phyloP scores from a whole-genome alignment of 2,329 filamentous ascomycete species.

The Penicillium polonicum region DNA sequence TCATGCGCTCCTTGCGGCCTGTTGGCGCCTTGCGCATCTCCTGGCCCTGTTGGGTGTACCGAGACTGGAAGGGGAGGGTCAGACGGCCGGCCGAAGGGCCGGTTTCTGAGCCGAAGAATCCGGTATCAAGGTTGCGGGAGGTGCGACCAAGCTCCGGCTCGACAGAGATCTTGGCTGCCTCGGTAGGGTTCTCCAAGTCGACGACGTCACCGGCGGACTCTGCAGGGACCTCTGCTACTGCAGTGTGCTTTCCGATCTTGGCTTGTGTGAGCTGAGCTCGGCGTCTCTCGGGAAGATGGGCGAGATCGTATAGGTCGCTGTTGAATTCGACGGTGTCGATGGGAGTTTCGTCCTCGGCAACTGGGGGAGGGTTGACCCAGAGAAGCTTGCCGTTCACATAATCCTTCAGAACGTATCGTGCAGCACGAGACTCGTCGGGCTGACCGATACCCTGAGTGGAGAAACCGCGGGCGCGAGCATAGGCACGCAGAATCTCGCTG shows the following conservation, averaged over 20 bases:
- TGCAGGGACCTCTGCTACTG: slow-evolving; percentile 19
- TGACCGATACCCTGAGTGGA: slow-evolving; percentile 84
- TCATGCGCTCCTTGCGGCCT: slow-evolving; percentile 74
- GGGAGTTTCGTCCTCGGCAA: slow-evolving; percentile 33
- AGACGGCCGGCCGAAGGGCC: slow-evolving; percentile 62
- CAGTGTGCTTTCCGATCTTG: slow-evolving; percentile 44
- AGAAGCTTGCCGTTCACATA: slow-evolving; percentile 96
- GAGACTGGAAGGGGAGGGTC: slow-evolving; percentile 80
- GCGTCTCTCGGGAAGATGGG: slow-evolving; percentile 78
- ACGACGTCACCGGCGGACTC: slow-evolving; percentile 31
- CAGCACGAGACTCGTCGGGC: slow-evolving; percentile 89
- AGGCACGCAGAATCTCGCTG: slow-evolving; percentile 79
- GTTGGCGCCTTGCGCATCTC: slow-evolving; percentile 72
- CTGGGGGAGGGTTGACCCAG: slow-evolving; percentile 83
- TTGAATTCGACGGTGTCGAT: slow-evolving; percentile 80
- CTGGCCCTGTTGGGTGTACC: slow-evolving; percentile 78
- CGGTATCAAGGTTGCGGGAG: slow-evolving; percentile 74
- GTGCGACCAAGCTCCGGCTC: slow-evolving; percentile 63
- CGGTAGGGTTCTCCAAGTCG: slow-evolving; percentile 26
- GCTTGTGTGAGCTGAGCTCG: slow-evolving; percentile 57
- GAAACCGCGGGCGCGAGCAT: slow-evolving; percentile 86
- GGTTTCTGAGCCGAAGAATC: slow-evolving; percentile 75
- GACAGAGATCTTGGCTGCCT: slow-evolving; percentile 20
- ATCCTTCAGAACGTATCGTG: slow-evolving; percentile 87
- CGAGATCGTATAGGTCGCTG: slow-evolving; percentile 77